These are phyloP conservation scores for Ceratobasidium sp. DNA, from an alignment of 1,284 basidiomycete genomes.

Conservation along the genomic window DNA sequence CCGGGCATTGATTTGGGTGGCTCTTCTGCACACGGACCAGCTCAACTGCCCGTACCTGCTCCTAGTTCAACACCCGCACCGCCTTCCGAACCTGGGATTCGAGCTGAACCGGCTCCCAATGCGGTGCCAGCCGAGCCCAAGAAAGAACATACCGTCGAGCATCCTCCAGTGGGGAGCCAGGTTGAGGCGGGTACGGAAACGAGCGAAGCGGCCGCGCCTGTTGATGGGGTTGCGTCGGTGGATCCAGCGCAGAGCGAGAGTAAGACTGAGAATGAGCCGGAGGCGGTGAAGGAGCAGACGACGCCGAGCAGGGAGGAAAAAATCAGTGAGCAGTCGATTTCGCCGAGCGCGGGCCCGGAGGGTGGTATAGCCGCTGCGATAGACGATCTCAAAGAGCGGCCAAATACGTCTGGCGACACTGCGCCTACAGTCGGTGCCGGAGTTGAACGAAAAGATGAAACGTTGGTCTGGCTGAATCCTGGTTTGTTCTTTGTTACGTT, in stretches of 20 bases:
- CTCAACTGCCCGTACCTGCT: neutral
- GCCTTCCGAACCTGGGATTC: neutral
- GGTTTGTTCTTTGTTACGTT: neutral
- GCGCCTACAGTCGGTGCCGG: neutral
- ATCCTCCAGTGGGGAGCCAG: too few relatives aligned
- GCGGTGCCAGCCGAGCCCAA: too few relatives aligned
- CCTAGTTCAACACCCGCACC: neutral
- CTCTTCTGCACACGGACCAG: neutral
- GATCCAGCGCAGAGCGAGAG: too few relatives aligned
- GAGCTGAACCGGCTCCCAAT: neutral
- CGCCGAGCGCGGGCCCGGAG: neutral
- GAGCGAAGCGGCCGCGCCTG: too few relatives aligned
- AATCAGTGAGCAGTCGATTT: neutral
- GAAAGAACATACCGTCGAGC: too few relatives aligned
- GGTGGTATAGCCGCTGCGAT: neutral
- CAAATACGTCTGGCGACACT: neutral
- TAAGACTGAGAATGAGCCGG: too few relatives aligned
- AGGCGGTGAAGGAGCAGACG: too few relatives aligned
- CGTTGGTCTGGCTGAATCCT: neutral
- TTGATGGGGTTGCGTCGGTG: too few relatives aligned
- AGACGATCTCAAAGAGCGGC: neutral
- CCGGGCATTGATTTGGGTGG: neutral
- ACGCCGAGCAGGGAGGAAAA: too few relatives aligned
- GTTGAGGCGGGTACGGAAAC: too few relatives aligned
- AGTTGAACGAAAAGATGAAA: neutral